phyloP scores from a whole-genome alignment of 2,329 filamentous ascomycete species.

The Aspergillus phoenicis region DNA sequence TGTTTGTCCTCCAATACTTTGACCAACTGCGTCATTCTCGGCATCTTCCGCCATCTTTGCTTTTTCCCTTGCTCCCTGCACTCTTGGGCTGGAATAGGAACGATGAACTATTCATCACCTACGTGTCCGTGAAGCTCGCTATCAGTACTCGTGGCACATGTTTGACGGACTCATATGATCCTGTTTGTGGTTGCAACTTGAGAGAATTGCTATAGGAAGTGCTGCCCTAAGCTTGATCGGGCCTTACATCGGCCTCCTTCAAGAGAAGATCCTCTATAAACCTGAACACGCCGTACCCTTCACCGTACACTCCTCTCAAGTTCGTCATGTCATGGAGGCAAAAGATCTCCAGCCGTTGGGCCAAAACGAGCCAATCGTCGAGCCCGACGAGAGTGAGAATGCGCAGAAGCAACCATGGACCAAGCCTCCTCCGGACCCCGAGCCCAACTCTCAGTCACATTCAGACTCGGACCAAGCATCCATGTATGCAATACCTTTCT shows the following conservation, averaged over 20 bases:
- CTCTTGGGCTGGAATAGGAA: not conserved
- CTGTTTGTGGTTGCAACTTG: not conserved
- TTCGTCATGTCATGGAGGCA: constrained; percentile 35
- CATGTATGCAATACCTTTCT: constrained; percentile 25
- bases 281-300: not conserved
- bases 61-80: not conserved
- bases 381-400: constrained; percentile 12
- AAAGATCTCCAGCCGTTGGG: constrained; percentile 21
- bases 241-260: not conserved
- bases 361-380: constrained; percentile 18
- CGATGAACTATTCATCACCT: not conserved
- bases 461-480: constrained; percentile 25
- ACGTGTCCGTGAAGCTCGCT: not conserved
- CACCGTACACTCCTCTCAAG: not conserved
- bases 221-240: not conserved
- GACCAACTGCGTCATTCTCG: not conserved
- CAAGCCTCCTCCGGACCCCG: not conserved
- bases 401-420: constrained; percentile 16
- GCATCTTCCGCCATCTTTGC: not conserved
- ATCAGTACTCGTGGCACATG: not conserved
- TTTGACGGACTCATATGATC: not conserved
- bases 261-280: not conserved
- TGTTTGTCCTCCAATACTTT: not conserved
- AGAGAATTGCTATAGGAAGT: not conserved
- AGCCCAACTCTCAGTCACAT: constrained; percentile 16